phyloP scores from a whole-genome alignment of 768 basidiomycete genomes.

The Lentinula detonsa region DNA sequence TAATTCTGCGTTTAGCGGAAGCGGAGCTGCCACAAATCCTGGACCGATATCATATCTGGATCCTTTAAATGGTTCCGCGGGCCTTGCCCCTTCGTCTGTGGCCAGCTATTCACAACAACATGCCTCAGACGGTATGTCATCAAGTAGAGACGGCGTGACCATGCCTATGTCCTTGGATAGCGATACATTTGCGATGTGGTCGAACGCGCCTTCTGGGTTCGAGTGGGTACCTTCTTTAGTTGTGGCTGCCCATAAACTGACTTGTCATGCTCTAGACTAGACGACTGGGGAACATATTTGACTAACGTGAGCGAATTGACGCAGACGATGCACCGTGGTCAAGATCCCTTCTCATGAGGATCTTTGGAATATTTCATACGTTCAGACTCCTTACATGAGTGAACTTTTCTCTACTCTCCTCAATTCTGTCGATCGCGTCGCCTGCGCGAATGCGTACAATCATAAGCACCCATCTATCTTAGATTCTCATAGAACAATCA shows the following conservation, averaged over 20 bases:
- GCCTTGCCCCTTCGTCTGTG: background rate
- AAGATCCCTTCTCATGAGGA: background rate
- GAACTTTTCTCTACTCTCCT: background rate
- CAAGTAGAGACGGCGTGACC: background rate
- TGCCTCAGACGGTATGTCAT: background rate
- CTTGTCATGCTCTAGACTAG: slow-evolving; percentile 20
- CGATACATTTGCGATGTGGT: slow-evolving; percentile 44
- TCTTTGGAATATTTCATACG: background rate
- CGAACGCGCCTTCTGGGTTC: slow-evolving; percentile 36
- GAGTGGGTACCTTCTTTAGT: slow-evolving; percentile 28
- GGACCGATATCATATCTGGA: background rate
- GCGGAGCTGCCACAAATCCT: background rate
- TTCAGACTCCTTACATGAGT: background rate
- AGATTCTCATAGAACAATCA: background rate
- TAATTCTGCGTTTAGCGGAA: background rate
- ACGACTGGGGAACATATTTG: slow-evolving; percentile 34
- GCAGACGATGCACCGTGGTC: slow-evolving; percentile 2
- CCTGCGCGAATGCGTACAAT: no score
- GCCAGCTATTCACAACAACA: background rate
- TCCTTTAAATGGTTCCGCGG: background rate
- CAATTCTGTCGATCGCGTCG: background rate
- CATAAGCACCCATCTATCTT: background rate
- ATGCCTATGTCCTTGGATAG: slow-evolving; percentile 23
- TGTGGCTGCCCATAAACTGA: background rate
- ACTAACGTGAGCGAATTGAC: slow-evolving; percentile 22